Conservation (phyloP, 2,329 filamentous ascomycete species). For the Alternaria longipes region DNA sequence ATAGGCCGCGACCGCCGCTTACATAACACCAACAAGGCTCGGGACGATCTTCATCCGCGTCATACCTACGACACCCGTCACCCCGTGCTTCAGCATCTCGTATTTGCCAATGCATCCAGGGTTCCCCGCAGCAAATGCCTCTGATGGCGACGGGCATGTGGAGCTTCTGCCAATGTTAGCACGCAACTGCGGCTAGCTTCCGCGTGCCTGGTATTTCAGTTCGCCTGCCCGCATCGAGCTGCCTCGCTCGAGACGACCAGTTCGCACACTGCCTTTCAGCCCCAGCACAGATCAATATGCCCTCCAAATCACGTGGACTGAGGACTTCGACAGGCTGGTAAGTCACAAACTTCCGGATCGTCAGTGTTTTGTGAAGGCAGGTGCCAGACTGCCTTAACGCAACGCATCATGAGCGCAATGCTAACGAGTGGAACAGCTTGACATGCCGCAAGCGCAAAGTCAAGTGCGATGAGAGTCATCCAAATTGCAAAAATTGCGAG, state of each 20-base stretch:
- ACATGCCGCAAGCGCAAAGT: slow-evolving; percentile 60
- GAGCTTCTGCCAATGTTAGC: slow-evolving; percentile 3
- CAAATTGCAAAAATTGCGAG: slow-evolving; percentile 55
- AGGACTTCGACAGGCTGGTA: slow-evolving; percentile 57
- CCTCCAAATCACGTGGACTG: slow-evolving; percentile 55
- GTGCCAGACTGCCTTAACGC: neutral
- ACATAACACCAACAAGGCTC: slow-evolving; percentile 1
- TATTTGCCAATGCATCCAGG: neutral
- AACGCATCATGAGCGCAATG: neutral
- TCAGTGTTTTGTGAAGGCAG: neutral
- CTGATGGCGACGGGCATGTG: neutral
- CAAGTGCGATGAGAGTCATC: slow-evolving; percentile 61
- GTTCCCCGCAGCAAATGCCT: slow-evolving; percentile 9
- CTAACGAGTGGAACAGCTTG: slow-evolving; percentile 40
- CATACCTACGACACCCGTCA: neutral
- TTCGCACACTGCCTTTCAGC: slow-evolving; percentile 3
- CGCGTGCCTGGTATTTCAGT: slow-evolving; percentile 9
- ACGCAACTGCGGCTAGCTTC: slow-evolving; percentile 18
- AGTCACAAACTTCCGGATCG: slow-evolving; percentile 22
- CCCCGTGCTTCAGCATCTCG: neutral
- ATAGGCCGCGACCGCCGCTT: neutral
- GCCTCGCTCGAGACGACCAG: slow-evolving; percentile 18
- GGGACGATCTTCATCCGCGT: neutral
- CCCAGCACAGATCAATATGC: slow-evolving; percentile 30
- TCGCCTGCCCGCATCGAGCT: slow-evolving; percentile 6